Base-by-base conservation (phyloP, 352 stramenopile species). In the Phytophthora pluvialis region DNA sequence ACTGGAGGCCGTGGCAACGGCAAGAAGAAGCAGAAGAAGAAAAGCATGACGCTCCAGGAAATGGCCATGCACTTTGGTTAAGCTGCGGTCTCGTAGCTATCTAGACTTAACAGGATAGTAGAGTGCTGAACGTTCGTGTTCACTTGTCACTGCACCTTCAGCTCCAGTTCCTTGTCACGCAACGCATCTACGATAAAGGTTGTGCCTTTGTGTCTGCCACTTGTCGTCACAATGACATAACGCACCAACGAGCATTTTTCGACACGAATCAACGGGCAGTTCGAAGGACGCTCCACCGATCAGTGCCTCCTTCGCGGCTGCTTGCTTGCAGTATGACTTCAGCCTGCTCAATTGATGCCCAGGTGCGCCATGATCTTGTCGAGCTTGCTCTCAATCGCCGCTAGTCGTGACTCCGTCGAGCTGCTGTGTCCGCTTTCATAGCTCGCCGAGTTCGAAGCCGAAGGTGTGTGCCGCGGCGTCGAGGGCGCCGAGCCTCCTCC, bases 351-450 rank as follows among this genome's bases (percentile, higher is more conserved):
- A 63, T 67, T 84, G 55, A 89, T 89, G 51, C 86, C 86, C 9
- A 97, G 69, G 49, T 95, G 85, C 26, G 80, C 77, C 77, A 97
- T 85, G 70, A 97, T 93, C 72, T 95, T 95, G 80, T 97, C 86
- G 33, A 97, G 80, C 45, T 97, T 97, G 59, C 65, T 75, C 56
- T 97, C 89, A 60, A 97, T 94, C 1, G 83, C 67, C 28, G 71
- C 71, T 33, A 97, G 75, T 15, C 89, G 78, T 15, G 83, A 67
- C 26, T 96, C 86, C 39, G 93, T 43, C 5, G 54, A 66, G 4
- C 39, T 48, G 13, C 32, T 59, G 32, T 33, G 58, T 16, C 62
- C 61, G 33, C 61, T 67, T 54, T 80, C 75, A 44, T 73, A 66
- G 15, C 46, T 69, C n/a, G 12, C 33, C 11, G 42, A 42, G 12